Evolutionary conservation across 495 filamentous ascomycete genomes (phyloP).

Genomic region (Parmelia sp.): DNA sequence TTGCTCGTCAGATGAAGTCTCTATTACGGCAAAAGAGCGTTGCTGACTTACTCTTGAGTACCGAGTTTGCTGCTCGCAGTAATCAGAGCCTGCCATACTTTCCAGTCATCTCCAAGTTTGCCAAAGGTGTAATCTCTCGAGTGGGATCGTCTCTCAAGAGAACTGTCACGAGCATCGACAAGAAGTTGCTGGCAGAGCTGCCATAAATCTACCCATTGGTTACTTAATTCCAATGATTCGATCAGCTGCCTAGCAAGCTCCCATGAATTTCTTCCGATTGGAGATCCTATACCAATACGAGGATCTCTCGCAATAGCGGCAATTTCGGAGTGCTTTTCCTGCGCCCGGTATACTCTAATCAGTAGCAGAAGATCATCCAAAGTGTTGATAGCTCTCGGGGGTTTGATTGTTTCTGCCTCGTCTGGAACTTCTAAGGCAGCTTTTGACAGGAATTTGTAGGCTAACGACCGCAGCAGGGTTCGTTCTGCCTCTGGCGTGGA

Average conservation of each 20-base stretch:
- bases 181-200: constrained; percentile 39
- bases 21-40: background rate
- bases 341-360: constrained; percentile 45
- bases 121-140: constrained; percentile 12
- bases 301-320: constrained; percentile 46
- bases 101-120: constrained; percentile 48
- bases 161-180: constrained; percentile 31
- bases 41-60: constrained; percentile 16
- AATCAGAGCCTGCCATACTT: constrained; percentile 45
- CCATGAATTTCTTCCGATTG: constrained; percentile 48
- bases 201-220: constrained; percentile 44
- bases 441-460: constrained; percentile 54
- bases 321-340: constrained; percentile 41
- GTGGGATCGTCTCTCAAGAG: background rate
- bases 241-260: constrained; percentile 44
- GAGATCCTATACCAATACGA: constrained; percentile 44
- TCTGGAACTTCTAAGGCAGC: constrained; percentile 46
- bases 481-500: constrained; percentile 42
- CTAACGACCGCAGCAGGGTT: constrained; percentile 51
- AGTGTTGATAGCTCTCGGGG: constrained; percentile 47
- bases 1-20: constrained; percentile 1
- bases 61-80: constrained; percentile 24
- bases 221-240: constrained; percentile 36
- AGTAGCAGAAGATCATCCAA: constrained; percentile 51
- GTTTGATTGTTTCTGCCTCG: constrained; percentile 33